Evolutionary conservation across 2,329 filamentous ascomycete species (phyloP), one percentile per base, ranked within the genome.

Genomic region (Aciculosporium take): DNA sequence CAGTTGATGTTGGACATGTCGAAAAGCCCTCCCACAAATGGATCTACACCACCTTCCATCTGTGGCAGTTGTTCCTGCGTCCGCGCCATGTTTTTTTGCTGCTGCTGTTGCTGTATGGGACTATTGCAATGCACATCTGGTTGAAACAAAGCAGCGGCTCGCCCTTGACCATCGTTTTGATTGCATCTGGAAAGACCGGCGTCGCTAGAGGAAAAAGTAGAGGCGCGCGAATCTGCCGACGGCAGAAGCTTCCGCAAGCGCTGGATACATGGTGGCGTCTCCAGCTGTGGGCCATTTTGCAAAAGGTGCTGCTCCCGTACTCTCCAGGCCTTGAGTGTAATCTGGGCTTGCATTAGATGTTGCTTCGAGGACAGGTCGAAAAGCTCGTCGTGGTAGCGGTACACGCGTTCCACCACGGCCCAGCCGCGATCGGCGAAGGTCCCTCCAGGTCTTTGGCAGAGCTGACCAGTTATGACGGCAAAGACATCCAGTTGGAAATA

Each of bases 401-500:
- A 76, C 3, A 67, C 61, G 6, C 57, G 55, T 28, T 68, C 61
- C 7, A 74, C 56, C 20, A 63, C 56, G 7, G 48, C 51, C 74
- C 74, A 78, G 1, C 67, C 72, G 24, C 68, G 64, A 34, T 76
- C 71, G 7, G 73, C 66, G 8, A 76, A 57, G 3, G 52, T 55
- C 7, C 74, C 73, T 2, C 60, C 60, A 0, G 62, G 64, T 29
- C 69, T 67, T 25, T 65, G 61, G 46, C 63, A 67, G 10, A 78
- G 63, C 50, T 75, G 69, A 4, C 69, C 69, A 0, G 68, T 66
- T 53, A 75, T 63, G 51, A 72, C 74, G 29, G 68, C 59, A 45
- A 76, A 71, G 20, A 76, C 58, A 42, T 74, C 73, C 37, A 70
- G 56, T 49, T 76, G 72, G 53, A 77, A 74, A 49, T 74, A 67